Percentiles rank a stretch among this genome's conserved stretches.
phyloP scores from a whole-genome alignment of 371 early-diverging fungal species.

The Zopfochytrium polystomum region DNA sequence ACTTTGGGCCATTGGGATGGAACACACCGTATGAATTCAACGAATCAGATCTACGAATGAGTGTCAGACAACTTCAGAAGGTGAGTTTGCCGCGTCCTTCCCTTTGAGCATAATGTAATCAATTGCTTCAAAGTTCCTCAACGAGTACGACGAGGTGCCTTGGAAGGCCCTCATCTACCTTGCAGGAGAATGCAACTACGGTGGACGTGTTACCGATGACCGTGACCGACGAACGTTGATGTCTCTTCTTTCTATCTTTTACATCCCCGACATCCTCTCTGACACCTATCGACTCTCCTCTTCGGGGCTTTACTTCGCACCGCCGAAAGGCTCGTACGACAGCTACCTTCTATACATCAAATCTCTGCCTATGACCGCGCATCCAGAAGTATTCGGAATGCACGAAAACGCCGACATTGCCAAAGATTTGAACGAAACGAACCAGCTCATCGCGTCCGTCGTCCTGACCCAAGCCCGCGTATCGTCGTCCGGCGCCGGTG shows the following conservation, averaged over 20 bases:
- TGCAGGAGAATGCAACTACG: slow-evolving; percentile 64
- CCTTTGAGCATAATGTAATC: slow-evolving; percentile 4
- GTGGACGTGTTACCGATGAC: slow-evolving; percentile 59
- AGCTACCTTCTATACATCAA: slow-evolving; percentile 51
- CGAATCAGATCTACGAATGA: slow-evolving; percentile 55
- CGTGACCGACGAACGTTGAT: slow-evolving; percentile 54
- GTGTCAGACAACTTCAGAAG: slow-evolving; percentile 56
- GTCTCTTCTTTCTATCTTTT: slow-evolving; percentile 47
- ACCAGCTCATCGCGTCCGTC: slow-evolving; percentile 47
- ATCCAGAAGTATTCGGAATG: slow-evolving; percentile 60
- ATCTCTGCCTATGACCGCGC: slow-evolving; percentile 47
- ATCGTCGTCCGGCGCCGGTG: slow-evolving; percentile 37
- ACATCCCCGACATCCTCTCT: slow-evolving; percentile 46
- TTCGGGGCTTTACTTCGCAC: slow-evolving; percentile 49
- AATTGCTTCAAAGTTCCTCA: slow-evolving; percentile 41
- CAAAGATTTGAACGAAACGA: slow-evolving; percentile 55
- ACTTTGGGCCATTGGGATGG: slow-evolving; percentile 64
- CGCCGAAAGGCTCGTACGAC: slow-evolving; percentile 43
- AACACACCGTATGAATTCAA: slow-evolving; percentile 64
- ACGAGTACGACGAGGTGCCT: slow-evolving; percentile 57
- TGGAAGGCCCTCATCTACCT: slow-evolving; percentile 55
- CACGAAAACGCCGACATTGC: slow-evolving; percentile 63
- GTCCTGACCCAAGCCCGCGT: slow-evolving; percentile 49
- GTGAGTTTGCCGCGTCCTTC: slow-evolving; percentile 14
- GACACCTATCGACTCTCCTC: slow-evolving; percentile 49